These are phyloP conservation scores for Physcia stellaris DNA, from an alignment of 495 filamentous ascomycete species.

Conservation along the genomic window DNA sequence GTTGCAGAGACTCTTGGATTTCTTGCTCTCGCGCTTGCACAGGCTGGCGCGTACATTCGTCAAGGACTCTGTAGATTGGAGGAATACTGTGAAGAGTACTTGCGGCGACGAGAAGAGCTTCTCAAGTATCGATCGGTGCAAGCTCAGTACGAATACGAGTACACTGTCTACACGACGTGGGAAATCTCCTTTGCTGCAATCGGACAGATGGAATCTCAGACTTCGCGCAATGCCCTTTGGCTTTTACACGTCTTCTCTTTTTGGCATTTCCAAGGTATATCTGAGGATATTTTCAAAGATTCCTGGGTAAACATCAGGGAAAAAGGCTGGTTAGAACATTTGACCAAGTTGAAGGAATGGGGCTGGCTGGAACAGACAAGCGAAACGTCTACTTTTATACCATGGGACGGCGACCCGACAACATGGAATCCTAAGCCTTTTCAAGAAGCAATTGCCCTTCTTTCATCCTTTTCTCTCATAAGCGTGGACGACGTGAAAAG, in stretches of 20 bases:
- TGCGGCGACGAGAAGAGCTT: slow-evolving; percentile 12
- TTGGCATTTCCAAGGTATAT: slow-evolving; percentile 23
- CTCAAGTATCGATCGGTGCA: slow-evolving; percentile 1
- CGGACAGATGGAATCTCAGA: slow-evolving; percentile 5
- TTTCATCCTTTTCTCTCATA: slow-evolving; percentile 16
- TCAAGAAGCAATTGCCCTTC: slow-evolving; percentile 13
- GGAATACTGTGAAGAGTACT: slow-evolving; percentile 18
- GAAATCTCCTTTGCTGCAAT: slow-evolving; percentile 19
- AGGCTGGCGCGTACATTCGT: slow-evolving; percentile 23
- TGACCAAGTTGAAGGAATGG: slow-evolving; percentile 7
- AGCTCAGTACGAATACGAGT: slow-evolving; percentile 7
- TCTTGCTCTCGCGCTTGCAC: slow-evolving; percentile 25
- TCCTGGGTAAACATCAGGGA: slow-evolving; percentile 11
- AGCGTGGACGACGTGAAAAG: slow-evolving; percentile 8
- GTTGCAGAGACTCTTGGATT: slow-evolving; percentile 22
- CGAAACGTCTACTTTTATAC: slow-evolving; percentile 10
- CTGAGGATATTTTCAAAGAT: slow-evolving; percentile 15
- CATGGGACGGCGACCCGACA: no score
- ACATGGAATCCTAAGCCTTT: no score
- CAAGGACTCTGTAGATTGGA: slow-evolving; percentile 18
- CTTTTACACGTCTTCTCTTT: slow-evolving; percentile 23
- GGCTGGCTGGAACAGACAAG: slow-evolving; percentile 5
- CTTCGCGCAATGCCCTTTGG: slow-evolving; percentile 17
- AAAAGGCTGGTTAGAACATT: background rate
- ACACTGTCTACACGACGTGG: slow-evolving; percentile 23